Base-by-base conservation (phyloP, 2,329 filamentous ascomycete species). In the Clarireedia paspali region DNA sequence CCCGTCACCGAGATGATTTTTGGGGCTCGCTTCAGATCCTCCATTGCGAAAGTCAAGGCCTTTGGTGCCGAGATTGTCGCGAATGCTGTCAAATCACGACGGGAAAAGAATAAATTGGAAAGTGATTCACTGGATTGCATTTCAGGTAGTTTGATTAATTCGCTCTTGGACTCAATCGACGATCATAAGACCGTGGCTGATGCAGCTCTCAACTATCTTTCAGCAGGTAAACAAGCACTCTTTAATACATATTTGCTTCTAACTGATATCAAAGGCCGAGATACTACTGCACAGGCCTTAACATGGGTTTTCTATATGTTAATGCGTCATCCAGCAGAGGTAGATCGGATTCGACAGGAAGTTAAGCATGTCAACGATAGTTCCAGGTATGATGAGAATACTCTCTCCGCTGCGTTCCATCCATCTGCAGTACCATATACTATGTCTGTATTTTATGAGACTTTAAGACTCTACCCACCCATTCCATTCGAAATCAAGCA, bases 401-500 rank as follows among this genome's bases (percentile, higher is more conserved):
- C 2, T 6, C 2, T 7, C 3, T 57, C 64, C 24, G 23, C 55
- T 46, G 23, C 53, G 15, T 54, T 63, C 64, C 47, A 61, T 67
- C 59, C 69, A 66, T 0, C 69, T 70, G 30, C 60, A 68, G 58
- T 74, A 75, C 82, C 83, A 2, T 84, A 81, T 65, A 75, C 75
- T n/a, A 75, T 79, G 60, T 81, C 83, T 39, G 75, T 80, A 12
- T 84, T 85, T 64, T 82, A 83, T 67, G 83, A 87, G 64, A 68
- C 78, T 2, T 70, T 87, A 2, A 77, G 83, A 4, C 71, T 86
- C 6, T 84, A 80, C 60, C 83, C 83, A 2, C 82, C 83, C 2
- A 79, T 87, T 27, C 83, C 83, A 1, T 82, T 87, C 58, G 83
- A 87, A 64, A 78, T 87, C 61, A 83, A 83, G 65, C 81, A 87